Conservation (phyloP, 306 rosid species). For the Benincasa hispida region DNA sequence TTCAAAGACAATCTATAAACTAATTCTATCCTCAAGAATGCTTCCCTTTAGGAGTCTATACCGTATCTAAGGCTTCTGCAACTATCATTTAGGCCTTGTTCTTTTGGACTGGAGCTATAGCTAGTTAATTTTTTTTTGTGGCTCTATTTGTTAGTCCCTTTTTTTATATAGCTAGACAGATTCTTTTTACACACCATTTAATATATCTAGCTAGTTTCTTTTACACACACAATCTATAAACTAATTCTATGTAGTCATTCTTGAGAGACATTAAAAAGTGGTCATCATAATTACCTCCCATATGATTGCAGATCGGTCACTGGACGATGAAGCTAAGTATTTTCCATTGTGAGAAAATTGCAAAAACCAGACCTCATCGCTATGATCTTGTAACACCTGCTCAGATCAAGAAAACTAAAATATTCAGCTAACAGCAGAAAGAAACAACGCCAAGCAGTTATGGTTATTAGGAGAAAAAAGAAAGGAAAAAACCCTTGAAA, state of each 20-base stretch:
- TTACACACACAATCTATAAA: neutral
- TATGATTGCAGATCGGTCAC: constrained; percentile 69
- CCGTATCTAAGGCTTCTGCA: neutral
- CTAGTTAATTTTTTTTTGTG: neutral
- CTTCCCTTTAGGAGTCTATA: neutral
- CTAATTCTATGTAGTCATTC: neutral
- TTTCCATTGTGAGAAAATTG: constrained; percentile 88
- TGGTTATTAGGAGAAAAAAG: no score
- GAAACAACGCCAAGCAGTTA: neutral
- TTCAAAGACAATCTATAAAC: neutral
- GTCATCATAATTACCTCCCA: constrained; percentile 67
- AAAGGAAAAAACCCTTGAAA: no score
- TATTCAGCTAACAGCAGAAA: neutral
- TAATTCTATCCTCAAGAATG: neutral
- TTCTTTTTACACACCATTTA: no score
- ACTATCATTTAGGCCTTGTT: neutral
- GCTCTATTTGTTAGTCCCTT: neutral
- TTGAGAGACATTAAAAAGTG: neutral
- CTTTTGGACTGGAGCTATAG: neutral
- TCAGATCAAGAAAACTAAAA: neutral
- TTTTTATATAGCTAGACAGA: no score
- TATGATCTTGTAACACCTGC: constrained; percentile 68
- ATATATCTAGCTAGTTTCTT: neutral
- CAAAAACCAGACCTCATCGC: constrained; percentile 86
- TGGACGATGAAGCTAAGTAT: constrained; percentile 89